Percentiles rank a stretch among this genome's conserved stretches.
phyloP scores from a whole-genome alignment of 805 yeast species.

The Priceomyces carsonii region DNA sequence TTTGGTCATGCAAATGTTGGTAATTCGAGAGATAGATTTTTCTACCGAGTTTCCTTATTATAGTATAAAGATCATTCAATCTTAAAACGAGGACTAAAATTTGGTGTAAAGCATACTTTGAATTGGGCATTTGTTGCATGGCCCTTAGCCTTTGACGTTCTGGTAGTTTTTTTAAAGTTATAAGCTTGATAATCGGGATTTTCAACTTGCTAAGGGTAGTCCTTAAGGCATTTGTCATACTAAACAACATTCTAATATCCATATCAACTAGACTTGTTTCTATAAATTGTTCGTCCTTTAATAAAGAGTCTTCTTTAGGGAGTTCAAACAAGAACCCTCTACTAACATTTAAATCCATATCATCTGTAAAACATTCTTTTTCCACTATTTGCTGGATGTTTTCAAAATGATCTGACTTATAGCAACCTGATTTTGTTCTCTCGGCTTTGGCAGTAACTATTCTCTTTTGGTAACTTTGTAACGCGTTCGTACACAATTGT shows the following conservation, averaged over 20 bases:
- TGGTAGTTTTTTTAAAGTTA: constrained; percentile 15
- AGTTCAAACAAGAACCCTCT: constrained; percentile 16
- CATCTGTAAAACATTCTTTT: constrained; percentile 20
- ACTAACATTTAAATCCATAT: constrained; percentile 25
- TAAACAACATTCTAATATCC: constrained; percentile 34
- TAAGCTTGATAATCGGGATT: constrained; percentile 16
- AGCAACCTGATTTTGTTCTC: constrained; percentile 10
- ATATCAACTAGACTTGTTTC: constrained; percentile 36
- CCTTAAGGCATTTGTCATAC: constrained; percentile 26
- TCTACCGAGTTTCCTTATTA: constrained; percentile 49
- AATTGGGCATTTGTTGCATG: constrained; percentile 31
- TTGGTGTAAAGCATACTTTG: constrained; percentile 47
- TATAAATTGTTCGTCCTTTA: constrained; percentile 15
- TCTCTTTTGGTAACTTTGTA: constrained; percentile 40
- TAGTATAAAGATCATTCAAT: constrained; percentile 50
- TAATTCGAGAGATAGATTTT: constrained; percentile 46
- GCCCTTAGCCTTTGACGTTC: constrained; percentile 9
- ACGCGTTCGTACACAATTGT: constrained; percentile 24
- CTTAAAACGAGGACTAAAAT: constrained; percentile 46
- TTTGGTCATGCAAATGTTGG: constrained; percentile 43
- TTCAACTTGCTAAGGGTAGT: constrained; percentile 26
- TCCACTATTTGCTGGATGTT: constrained; percentile 22
- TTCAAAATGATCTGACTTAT: constrained; percentile 11
- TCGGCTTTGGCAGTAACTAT: constrained; percentile 27
- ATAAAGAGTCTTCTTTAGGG: constrained; percentile 15